phyloP scores from a whole-genome alignment of 805 yeast genomes.

The Saccharomycopsis malanga region DNA sequence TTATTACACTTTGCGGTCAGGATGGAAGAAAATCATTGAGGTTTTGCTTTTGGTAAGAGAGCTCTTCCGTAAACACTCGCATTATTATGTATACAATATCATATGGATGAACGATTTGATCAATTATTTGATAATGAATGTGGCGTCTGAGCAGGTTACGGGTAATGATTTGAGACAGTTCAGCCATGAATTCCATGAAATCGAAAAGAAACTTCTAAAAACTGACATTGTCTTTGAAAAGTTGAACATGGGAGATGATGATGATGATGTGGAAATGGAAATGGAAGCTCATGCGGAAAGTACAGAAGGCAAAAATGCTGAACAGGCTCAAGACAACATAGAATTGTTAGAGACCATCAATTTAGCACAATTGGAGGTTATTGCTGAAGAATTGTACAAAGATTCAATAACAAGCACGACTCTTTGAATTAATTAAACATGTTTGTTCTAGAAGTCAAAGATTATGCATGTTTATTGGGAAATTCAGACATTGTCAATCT shows the following conservation, averaged over 20 bases:
- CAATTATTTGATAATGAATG: constrained; percentile 59
- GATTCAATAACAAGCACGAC: constrained; percentile 10
- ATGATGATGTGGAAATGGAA: constrained; percentile 2
- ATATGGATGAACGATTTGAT: constrained; percentile 71
- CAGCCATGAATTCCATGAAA: constrained; percentile 3
- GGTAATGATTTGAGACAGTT: neutral
- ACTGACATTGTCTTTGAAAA: constrained; percentile 17
- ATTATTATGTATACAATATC: constrained; percentile 76
- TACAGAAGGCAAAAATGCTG: neutral
- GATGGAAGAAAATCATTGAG: constrained; percentile 58
- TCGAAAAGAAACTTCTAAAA: neutral
- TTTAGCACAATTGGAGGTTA: constrained; percentile 13
- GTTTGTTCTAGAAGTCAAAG: too few species aligned
- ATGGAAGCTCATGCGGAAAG: neutral
- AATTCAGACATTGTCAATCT: too few species aligned
- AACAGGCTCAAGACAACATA: neutral
- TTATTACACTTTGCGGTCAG: constrained; percentile 54
- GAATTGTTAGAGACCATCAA: constrained; percentile 10
- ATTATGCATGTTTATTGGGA: too few species aligned
- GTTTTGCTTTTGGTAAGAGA: constrained; percentile 57
- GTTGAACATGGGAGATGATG: constrained; percentile 13
- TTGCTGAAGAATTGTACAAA: constrained; percentile 19
- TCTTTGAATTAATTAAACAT: neutral
- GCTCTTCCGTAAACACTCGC: constrained; percentile 73
- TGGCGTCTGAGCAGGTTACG: constrained; percentile 35